Conservation (phyloP, 371 early-diverging fungal species). For the Phascolomyces articulosus region DNA sequence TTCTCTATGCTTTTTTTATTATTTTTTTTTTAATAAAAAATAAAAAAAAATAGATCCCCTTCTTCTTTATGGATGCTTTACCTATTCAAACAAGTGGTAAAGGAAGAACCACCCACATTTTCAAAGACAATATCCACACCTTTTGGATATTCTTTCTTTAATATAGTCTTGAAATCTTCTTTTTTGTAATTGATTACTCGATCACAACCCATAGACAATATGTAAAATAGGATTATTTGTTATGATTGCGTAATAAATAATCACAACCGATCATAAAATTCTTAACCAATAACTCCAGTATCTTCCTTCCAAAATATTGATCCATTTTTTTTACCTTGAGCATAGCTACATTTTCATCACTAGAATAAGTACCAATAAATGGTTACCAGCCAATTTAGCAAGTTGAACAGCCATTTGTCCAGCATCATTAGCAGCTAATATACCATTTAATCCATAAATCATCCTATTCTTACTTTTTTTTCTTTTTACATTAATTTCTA, state of each 20-base stretch:
- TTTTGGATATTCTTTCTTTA: conserved; percentile 56
- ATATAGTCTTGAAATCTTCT: conserved; percentile 51
- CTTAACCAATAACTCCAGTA: no score
- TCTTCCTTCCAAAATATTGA: no score
- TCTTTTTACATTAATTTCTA: no score
- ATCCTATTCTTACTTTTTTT: no score
- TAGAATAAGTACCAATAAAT: conserved; percentile 55
- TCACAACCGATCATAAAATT: no score
- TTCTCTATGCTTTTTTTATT: no score
- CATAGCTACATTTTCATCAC: conserved; percentile 48
- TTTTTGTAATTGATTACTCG: conserved; percentile 55
- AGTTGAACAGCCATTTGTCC: conserved; percentile 56
- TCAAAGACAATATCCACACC: conserved; percentile 68
- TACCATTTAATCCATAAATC: not conserved
- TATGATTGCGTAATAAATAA: no score
- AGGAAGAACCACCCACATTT: conserved; percentile 61
- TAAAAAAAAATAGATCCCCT: not conserved
- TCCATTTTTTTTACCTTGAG: conserved; percentile 34
- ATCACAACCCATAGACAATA: conserved; percentile 40
- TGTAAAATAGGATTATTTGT: no score
- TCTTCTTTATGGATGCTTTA: conserved; percentile 15
- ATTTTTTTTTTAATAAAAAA: no score
- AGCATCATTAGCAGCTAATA: conserved; percentile 49
- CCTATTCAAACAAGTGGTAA: conserved; percentile 48
- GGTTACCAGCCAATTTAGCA: conserved; percentile 52